phyloP scores from a whole-genome alignment of 139 green algal species.

The Raphidocelis subcapitata region DNA sequence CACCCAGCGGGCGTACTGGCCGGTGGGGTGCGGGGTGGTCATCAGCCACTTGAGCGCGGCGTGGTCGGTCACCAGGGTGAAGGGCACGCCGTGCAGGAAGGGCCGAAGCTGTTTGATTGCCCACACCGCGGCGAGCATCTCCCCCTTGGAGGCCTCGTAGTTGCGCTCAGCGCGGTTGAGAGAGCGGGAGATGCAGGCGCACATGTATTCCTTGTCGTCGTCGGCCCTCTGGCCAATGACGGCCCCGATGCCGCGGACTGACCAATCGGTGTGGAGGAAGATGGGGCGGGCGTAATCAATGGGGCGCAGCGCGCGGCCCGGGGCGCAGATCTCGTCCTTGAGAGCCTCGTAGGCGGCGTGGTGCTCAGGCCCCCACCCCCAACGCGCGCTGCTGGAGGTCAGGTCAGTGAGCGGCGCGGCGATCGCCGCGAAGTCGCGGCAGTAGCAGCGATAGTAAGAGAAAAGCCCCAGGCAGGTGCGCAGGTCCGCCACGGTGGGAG shows the following conservation, averaged over 20 bases:
- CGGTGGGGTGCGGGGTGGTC: not conserved
- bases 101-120: slow-evolving; percentile 15
- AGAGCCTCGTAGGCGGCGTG: slow-evolving; percentile 8
- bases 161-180: slow-evolving; percentile 26
- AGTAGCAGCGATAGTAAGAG: slow-evolving; percentile 38
- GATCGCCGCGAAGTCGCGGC: slow-evolving; percentile 27
- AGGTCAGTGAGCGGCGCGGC: slow-evolving; percentile 26
- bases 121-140: slow-evolving; percentile 37
- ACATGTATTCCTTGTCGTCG: slow-evolving; percentile 28
- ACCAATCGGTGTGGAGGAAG: slow-evolving; percentile 32
- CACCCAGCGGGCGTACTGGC: slow-evolving; percentile 33
- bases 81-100: slow-evolving; percentile 34
- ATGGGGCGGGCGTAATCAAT: not conserved
- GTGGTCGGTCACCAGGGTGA: slow-evolving; percentile 38
- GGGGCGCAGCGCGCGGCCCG: slow-evolving; percentile 6
- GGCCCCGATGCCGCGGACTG: slow-evolving; percentile 16
- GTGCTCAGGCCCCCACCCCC: slow-evolving; percentile 14
- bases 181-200: slow-evolving; percentile 27
- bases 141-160: slow-evolving; percentile 26
- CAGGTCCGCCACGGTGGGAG: slow-evolving; percentile 24
- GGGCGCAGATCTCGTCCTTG: slow-evolving; percentile 8
- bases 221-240: slow-evolving; percentile 39
- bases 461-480: slow-evolving; percentile 30
- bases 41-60: slow-evolving; percentile 33
- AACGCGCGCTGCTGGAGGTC: slow-evolving; percentile 17